Evolutionary conservation across 2,329 filamentous ascomycete genomes (phyloP).

Genomic region (Fusarium setosum): DNA sequence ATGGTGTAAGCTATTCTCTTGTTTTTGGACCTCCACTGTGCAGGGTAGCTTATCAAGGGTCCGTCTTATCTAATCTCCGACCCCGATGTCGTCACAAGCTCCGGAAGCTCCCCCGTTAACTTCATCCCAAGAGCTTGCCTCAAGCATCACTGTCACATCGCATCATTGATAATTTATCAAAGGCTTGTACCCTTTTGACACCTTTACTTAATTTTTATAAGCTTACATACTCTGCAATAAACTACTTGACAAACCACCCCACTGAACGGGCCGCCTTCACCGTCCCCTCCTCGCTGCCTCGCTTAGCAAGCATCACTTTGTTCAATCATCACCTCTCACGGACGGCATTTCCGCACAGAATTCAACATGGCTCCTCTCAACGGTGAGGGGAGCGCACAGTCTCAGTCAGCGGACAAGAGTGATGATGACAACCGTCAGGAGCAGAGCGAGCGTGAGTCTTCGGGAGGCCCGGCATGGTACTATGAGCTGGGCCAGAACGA

Average conservation of each 20-base stretch:
- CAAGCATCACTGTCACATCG: conserved; percentile 15
- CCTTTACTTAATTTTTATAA: not conserved
- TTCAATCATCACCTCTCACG: not conserved
- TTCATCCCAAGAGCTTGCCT: conserved; percentile 12
- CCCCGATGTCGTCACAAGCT: conserved; percentile 40
- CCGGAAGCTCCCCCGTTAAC: conserved; percentile 20
- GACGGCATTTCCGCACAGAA: not conserved
- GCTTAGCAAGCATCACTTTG: conserved; percentile 36
- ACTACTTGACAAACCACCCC: not conserved
- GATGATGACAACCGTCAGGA: conserved; percentile 16
- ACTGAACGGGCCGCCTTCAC: conserved; percentile 1
- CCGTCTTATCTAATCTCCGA: conserved; percentile 40
- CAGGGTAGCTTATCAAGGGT: conserved; percentile 17
- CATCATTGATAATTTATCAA: conserved; percentile 33
- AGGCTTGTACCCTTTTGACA: not conserved
- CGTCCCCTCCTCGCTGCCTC: conserved; percentile 19
- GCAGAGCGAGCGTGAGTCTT: conserved; percentile 21
- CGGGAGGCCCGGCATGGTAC: conserved; percentile 22
- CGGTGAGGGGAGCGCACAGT: conserved; percentile 13
- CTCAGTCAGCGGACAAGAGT: not conserved
- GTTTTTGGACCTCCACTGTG: not conserved
- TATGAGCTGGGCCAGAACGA: conserved; percentile 43
- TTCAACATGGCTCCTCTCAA: conserved; percentile 26
- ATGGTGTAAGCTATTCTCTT: too few relatives aligned
- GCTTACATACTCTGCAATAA: conserved; percentile 10